Conservation (phyloP, 352 stramenopile species). For the Phytophthora uliginosa region DNA sequence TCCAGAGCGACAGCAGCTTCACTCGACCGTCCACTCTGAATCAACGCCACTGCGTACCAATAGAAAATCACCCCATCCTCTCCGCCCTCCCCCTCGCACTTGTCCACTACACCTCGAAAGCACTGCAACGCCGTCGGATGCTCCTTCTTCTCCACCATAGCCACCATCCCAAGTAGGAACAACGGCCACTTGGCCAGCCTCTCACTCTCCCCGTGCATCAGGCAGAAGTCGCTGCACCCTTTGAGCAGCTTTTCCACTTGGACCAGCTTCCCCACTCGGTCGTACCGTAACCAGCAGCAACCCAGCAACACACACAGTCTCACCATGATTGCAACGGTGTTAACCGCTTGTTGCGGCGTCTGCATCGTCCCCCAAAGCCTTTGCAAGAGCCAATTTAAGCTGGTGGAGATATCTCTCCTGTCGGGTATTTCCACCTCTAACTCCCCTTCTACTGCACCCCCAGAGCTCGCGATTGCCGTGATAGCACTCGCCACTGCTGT, state of each 20-base stretch:
- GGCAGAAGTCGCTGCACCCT: constrained; percentile 23
- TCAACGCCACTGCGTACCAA: constrained; percentile 67
- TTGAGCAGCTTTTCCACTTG: constrained; percentile 38
- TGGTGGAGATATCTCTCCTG: constrained; percentile 25
- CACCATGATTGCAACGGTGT: constrained; percentile 17
- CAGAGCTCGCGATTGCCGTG: neutral
- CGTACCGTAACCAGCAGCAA: constrained; percentile 46
- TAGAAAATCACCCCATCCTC: constrained; percentile 47
- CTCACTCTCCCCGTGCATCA: constrained; percentile 7
- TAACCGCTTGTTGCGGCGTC: neutral
- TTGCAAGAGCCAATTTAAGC: constrained; percentile 32
- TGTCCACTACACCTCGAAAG: constrained; percentile 36
- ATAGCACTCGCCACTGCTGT: constrained; percentile 26
- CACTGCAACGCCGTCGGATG: constrained; percentile 33
- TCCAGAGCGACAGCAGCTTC: constrained; percentile 47
- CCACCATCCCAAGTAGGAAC: constrained; percentile 57
- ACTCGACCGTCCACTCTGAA: constrained; percentile 23
- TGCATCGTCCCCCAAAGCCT: constrained; percentile 2
- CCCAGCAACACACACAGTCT: constrained; percentile 40
- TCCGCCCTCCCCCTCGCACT: neutral
- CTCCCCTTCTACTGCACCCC: constrained; percentile 1
- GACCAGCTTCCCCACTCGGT: constrained; percentile 24
- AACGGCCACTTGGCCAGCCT: constrained; percentile 37
- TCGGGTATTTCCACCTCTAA: constrained; percentile 17
- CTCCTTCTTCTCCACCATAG: constrained; percentile 39